Conservation (phyloP, 805 yeast species). For the Saturnispora saitoi region DNA sequence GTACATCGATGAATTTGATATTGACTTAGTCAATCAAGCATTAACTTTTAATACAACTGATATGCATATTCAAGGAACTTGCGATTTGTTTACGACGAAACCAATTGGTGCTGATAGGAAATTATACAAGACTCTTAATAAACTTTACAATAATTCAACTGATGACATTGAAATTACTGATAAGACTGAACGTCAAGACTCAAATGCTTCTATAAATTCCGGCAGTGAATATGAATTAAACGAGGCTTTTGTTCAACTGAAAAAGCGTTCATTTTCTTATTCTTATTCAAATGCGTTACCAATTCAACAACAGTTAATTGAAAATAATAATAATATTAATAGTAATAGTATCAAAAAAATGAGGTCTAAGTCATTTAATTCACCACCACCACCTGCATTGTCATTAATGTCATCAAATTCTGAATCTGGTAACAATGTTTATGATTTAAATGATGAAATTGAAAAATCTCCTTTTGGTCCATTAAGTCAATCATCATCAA, state of each 20-base stretch:
- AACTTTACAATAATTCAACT: constrained; percentile 31
- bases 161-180: constrained; percentile 5
- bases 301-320: constrained; percentile 11
- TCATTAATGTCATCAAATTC: neutral
- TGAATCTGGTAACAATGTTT: neutral
- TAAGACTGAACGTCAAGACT: constrained; percentile 16
- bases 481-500: constrained; percentile 70
- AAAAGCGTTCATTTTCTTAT: constrained; percentile 27
- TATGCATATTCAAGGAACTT: constrained; percentile 73
- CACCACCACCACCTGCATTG: constrained; percentile 22
- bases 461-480: constrained; percentile 79
- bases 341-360: constrained; percentile 8
- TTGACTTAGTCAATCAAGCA: constrained; percentile 84
- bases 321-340: neutral
- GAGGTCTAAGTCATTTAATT: constrained; percentile 26
- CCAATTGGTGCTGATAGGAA: constrained; percentile 87
- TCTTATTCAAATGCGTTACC: constrained; percentile 21
- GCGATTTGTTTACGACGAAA: constrained; percentile 91
- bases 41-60: constrained; percentile 71
- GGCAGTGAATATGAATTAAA: constrained; percentile 15
- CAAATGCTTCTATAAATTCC: constrained; percentile 15
- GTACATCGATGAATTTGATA: constrained; percentile 89
- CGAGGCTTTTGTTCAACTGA: constrained; percentile 26
- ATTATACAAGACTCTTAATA: constrained; percentile 78
- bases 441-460: constrained; percentile 4